Percentiles rank a stretch among this genome's conserved stretches.
Conservation (phyloP, 139 green algal species). For the Chlamydomonas sphaeroides region DNA sequence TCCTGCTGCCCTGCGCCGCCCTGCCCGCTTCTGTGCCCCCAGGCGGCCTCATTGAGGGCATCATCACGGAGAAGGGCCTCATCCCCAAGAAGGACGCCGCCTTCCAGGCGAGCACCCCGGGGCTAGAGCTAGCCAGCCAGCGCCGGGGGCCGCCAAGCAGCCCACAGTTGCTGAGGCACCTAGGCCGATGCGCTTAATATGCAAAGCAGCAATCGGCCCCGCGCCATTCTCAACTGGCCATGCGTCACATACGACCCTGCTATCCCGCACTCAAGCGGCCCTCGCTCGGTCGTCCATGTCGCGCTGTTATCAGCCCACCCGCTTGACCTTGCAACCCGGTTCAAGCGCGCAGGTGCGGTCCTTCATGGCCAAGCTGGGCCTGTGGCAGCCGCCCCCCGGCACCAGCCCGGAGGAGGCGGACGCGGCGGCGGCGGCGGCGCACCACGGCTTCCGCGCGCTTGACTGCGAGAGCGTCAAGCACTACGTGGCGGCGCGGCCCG, state of each 20-base stretch:
- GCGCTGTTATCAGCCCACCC: no score
- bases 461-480: slow-evolving; percentile 58
- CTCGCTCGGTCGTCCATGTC: no score
- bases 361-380: slow-evolving; percentile 56
- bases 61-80: slow-evolving; percentile 94
- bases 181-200: no score
- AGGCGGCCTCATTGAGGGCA: slow-evolving; percentile 85
- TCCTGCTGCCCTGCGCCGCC: not conserved
- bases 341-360: slow-evolving; percentile 52
- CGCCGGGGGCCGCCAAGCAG: no score
- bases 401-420: not conserved
- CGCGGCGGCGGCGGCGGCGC: not conserved
- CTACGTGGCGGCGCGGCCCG: slow-evolving; percentile 66
- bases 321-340: no score
- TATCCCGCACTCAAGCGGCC: no score
- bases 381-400: slow-evolving; percentile 36
- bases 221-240: no score
- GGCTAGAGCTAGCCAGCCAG: no score
- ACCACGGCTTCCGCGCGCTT: slow-evolving; percentile 20
- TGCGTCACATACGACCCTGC: no score
- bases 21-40: not conserved
- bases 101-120: slow-evolving; percentile 41
- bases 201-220: no score
- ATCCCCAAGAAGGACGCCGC: slow-evolving; percentile 64
- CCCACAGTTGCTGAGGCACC: no score